Conservation (phyloP, 1,284 basidiomycete genomes). For the Tremellales sp. region DNA sequence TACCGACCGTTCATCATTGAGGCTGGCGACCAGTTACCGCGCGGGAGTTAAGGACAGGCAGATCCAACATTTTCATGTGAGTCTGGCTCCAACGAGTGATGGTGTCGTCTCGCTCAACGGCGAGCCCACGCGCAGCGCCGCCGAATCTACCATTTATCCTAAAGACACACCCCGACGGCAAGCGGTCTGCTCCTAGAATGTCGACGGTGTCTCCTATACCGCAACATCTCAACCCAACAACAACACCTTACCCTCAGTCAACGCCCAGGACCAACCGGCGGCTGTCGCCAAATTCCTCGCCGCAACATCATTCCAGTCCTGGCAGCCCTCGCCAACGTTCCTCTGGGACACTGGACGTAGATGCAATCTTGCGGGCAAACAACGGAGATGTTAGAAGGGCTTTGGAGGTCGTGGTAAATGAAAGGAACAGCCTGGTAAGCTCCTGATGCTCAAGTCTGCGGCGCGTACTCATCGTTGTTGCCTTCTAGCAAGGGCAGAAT, state of each 20-base stretch:
- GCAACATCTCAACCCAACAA: slow-evolving; percentile 17
- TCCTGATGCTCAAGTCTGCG: not conserved
- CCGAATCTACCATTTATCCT: no score
- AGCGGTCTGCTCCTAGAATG: no score
- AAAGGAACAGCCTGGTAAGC: slow-evolving; percentile 64
- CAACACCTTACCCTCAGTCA: slow-evolving; percentile 7
- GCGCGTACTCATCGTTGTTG: not conserved
- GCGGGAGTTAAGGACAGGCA: no score
- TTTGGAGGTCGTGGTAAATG: slow-evolving; percentile 66
- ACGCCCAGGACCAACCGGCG: slow-evolving; percentile 13
- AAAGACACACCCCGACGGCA: no score
- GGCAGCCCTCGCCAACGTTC: slow-evolving; percentile 27
- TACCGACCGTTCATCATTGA: no score
- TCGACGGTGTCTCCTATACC: slow-evolving; percentile 17
- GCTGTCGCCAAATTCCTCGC: slow-evolving; percentile 17
- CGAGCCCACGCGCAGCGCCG: no score
- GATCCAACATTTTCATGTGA: no score
- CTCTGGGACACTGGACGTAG: slow-evolving; percentile 28
- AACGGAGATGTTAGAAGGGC: slow-evolving; percentile 56
- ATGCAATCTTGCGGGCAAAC: slow-evolving; percentile 25
- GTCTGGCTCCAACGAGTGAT: no score
- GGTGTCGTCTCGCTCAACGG: no score
- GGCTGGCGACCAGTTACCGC: no score
- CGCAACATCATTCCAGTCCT: slow-evolving; percentile 21
- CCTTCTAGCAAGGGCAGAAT: slow-evolving; percentile 63